Base-by-base conservation (phyloP, 139 green algal species). In the Astrephomene gubernaculifera region DNA sequence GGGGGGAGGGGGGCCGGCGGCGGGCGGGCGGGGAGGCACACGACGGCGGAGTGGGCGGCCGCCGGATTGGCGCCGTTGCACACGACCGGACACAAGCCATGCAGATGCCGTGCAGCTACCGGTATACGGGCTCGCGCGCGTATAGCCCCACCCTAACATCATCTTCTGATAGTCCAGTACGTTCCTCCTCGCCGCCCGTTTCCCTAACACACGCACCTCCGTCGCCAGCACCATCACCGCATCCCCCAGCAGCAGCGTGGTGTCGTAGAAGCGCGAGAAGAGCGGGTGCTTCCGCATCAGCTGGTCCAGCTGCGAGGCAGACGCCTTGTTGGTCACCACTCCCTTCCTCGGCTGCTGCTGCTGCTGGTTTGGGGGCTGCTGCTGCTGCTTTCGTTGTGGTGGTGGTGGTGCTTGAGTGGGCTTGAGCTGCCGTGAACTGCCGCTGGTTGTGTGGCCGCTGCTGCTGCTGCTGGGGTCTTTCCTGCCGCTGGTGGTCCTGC, bases 191-290 rank as follows among this genome's bases (percentile, higher is more conserved):
- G n/a, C n/a, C n/a, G n/a, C n/a, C n/a, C 6, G 36, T 5, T 9
- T 2, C 1, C 21, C n/a, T 2, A n/a, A 35, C 57, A 6, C n/a
- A 4, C 71, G 71, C 31, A 87, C 81, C 81, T 87, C 69, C 2
- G 81, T 87, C 0, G 81, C 81, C 53, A 74, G 24, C 10, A 87
- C 71, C 81, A 87, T 87, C 2, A 87, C 81, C 27, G 54, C 63
- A 54, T 87, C 81, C 0, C 81, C 81, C 61, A 84, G 31, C 61
- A 84, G 43, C 63, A 84, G 43, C 17, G 63, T 84, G 19, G 61
- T 74, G 41, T 83, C 76, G 7, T 36, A 73, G 76, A 83, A 83
- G 39, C 76, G 76, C 0, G 39, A 64, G 2, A 83, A 31, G 17
- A 83, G 1, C 33, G 76, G 76, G n/a, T 72, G 61, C 41, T 54